Conservation (phyloP, 495 filamentous ascomycete species). For the Collariella sp. region DNA sequence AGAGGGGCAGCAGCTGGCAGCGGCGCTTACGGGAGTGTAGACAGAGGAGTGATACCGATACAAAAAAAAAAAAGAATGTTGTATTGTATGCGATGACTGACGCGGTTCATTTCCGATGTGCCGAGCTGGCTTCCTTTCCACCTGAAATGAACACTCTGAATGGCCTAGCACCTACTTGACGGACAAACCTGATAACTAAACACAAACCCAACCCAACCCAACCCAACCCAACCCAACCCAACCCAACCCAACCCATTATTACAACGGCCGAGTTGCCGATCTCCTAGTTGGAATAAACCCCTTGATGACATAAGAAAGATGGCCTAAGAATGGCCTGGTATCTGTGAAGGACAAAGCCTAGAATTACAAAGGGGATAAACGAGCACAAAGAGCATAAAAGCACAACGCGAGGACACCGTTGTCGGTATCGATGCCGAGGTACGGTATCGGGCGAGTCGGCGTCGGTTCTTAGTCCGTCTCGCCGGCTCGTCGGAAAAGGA, state of each 20-base stretch:
- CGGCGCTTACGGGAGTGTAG: conserved; percentile 40
- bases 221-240: too few relatives aligned
- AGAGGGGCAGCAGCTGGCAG: conserved; percentile 55
- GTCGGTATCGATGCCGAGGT: neutral
- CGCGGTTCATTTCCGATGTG: too few relatives aligned
- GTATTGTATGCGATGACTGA: too few relatives aligned
- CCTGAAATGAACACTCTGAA: too few relatives aligned
- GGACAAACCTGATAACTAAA: too few relatives aligned
- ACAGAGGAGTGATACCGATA: neutral
- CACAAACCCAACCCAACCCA: too few relatives aligned
- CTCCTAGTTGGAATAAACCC: neutral
- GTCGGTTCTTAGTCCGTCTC: neutral
- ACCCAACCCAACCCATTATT: too few relatives aligned
- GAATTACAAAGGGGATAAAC: neutral
- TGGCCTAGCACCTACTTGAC: too few relatives aligned
- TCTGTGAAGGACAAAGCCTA: neutral
- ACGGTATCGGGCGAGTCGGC: neutral
- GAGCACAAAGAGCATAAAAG: neutral
- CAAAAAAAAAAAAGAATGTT: neutral
- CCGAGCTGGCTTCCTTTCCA: too few relatives aligned
- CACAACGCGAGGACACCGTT: neutral
- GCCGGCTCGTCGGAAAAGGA: neutral
- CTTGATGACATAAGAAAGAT: neutral
- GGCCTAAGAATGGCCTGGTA: neutral
- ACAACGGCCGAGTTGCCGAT: too few relatives aligned